Evolutionary conservation across 2,329 filamentous ascomycete species (phyloP).

Genomic region (Penicillium hesseltinei): DNA sequence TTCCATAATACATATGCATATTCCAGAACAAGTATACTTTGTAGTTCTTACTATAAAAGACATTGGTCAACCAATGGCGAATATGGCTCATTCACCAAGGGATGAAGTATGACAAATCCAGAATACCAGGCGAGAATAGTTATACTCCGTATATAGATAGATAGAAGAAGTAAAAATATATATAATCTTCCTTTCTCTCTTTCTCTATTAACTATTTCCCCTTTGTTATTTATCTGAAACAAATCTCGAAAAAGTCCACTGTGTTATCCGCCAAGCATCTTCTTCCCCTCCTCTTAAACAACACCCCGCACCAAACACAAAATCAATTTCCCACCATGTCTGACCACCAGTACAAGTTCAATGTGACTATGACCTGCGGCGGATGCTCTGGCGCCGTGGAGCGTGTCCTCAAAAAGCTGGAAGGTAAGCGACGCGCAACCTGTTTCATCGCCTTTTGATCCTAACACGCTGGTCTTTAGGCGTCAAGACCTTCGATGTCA

Average conservation of each 20-base stretch:
- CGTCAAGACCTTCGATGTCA: constrained; percentile 82
- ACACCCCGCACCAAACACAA: constrained; percentile 4
- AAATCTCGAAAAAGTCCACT: neutral
- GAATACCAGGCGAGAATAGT: neutral
- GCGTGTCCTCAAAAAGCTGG: constrained; percentile 85
- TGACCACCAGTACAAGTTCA: constrained; percentile 91
- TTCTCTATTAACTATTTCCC: neutral
- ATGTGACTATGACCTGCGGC: constrained; percentile 89
- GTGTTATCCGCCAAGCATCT: neutral
- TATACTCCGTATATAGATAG: neutral
- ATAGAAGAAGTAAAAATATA: neutral
- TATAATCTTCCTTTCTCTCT: neutral
- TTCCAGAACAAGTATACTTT: too few species aligned
- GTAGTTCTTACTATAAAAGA: neutral
- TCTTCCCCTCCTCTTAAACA: neutral
- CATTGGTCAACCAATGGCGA: constrained; percentile 13
- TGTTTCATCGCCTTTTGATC: neutral
- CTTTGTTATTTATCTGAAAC: neutral
- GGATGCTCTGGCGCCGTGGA: constrained; percentile 95
- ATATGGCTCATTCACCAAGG: constrained; percentile 19
- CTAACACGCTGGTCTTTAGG: constrained; percentile 51
- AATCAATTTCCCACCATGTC: constrained; percentile 56
- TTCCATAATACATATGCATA: neutral
- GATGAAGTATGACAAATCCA: constrained; percentile 12
- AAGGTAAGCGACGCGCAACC: constrained; percentile 59